These are phyloP conservation scores for Fennellomyces sp. DNA, from an alignment of 371 early-diverging fungal species.

Conservation along the genomic window DNA sequence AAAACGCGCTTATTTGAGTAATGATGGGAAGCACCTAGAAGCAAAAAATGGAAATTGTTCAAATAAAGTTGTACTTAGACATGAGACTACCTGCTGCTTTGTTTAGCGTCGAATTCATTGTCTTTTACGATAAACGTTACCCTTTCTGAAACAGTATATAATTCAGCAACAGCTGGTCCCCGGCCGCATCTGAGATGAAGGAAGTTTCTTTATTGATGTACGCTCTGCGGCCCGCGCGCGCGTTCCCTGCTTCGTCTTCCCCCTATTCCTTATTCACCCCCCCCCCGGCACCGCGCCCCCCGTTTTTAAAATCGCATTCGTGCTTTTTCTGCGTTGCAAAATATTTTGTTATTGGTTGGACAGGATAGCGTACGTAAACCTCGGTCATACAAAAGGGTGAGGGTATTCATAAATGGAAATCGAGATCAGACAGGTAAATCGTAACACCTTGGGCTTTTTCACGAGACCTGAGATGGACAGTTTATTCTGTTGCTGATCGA, in stretches of 20 bases:
- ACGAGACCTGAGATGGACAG: too few species aligned
- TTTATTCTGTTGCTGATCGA: too few species aligned
- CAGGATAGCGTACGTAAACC: not conserved
- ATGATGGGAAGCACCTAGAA: not conserved
- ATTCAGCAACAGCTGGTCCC: too few species aligned
- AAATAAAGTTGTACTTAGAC: not conserved
- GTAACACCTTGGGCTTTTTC: not conserved
- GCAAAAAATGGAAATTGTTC: not conserved
- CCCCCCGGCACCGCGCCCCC: too few species aligned
- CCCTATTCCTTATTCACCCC: too few species aligned
- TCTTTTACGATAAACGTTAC: too few species aligned
- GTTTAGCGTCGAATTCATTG: not conserved
- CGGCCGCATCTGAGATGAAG: not conserved
- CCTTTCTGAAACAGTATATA: too few species aligned
- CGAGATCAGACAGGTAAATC: not conserved
- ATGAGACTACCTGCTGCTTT: not conserved
- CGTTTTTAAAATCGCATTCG: too few species aligned
- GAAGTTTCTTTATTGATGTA: not conserved
- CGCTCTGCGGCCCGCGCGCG: not conserved
- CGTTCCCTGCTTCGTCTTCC: not conserved
- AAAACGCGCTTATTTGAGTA: not conserved
- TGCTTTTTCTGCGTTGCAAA: too few species aligned
- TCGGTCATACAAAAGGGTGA: not conserved
- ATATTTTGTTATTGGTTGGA: too few species aligned
- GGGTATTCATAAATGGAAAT: not conserved